Conservation (phyloP, 441 rosid species). For the Rhodomyrtus psidioides region DNA sequence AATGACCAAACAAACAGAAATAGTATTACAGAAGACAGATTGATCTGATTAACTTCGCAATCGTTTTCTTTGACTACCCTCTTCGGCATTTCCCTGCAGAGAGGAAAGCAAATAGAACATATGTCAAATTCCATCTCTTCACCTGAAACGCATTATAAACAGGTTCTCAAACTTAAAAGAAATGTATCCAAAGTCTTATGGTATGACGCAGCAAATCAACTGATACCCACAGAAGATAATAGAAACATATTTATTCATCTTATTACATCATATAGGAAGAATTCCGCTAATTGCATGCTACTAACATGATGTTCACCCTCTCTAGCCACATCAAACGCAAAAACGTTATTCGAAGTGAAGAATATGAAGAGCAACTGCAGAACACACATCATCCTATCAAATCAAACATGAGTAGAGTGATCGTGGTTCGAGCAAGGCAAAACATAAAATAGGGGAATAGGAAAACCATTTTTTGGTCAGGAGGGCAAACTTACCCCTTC, state of each 20-base stretch:
- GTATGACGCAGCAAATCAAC: neutral
- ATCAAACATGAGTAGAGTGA: neutral
- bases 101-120: neutral
- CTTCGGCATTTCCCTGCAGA: conserved; percentile 69
- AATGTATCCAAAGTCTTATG: neutral
- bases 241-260: neutral
- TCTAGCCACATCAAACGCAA: neutral
- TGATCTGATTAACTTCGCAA: conserved; percentile 47
- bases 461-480: neutral
- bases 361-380: neutral
- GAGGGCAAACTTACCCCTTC: conserved; percentile 45
- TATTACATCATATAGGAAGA: neutral
- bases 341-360: neutral
- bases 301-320: neutral
- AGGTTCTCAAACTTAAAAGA: neutral
- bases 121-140: neutral
- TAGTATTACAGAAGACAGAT: conserved; percentile 32
- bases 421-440: neutral
- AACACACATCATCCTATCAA: neutral
- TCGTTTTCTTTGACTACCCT: conserved; percentile 63
- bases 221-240: neutral
- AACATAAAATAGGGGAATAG: neutral
- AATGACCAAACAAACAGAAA: conserved; percentile 22
- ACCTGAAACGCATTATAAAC: neutral
- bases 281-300: neutral